Base-by-base conservation (phyloP, 2,329 filamentous ascomycete genomes). In the Hypomyces perniciosus region DNA sequence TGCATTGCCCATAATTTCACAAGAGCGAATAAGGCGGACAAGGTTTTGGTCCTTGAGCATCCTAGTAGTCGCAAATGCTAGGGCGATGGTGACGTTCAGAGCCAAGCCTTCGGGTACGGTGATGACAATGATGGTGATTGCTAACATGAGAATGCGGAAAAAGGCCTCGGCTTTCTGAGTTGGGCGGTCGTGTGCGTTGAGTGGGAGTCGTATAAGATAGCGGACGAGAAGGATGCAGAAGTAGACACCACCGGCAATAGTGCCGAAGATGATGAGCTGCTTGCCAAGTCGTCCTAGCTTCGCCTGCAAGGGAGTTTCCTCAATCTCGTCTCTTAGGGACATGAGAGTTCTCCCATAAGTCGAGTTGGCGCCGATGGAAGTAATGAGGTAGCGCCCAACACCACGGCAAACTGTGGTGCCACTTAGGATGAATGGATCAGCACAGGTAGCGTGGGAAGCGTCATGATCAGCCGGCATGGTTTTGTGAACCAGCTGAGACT, bases 351-450 rank as follows among this genome's bases (percentile, higher is more conserved):
- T 87, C 50, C 88, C 88, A 60, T 88, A 84, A 31, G 80, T 86
- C 1, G 86, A 88, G 65, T 91, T 79, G 34, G 85, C 76, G 56
- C 88, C 88, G 13, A 85, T 83, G 4, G 86, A 80, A 1, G 86
- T 89, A 49, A 90, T 86, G 49, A 92, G 65, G 66, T 89, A 91
- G 4, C 80, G 83, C 8, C 88, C 88, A 6, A 89, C 77, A 49
- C 88, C 88, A 60, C 90, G 85, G 0, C 83, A 82, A 8, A 92
- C 83, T 58, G 89, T 90, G 3, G 85, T 85, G 42, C 88, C 88
- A 26, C 86, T 91, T 4, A 91, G 74, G 54, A 92, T 90, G 66
- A 92, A 92, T 0, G 88, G 88, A 59, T 91, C 88, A 54, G 86
- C 71, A 6, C 56, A 52, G 3, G 48, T 44, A 61, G 77, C 76